phyloP scores from a whole-genome alignment of 73 alveolate species.

The Blepharisma japonicum region DNA sequence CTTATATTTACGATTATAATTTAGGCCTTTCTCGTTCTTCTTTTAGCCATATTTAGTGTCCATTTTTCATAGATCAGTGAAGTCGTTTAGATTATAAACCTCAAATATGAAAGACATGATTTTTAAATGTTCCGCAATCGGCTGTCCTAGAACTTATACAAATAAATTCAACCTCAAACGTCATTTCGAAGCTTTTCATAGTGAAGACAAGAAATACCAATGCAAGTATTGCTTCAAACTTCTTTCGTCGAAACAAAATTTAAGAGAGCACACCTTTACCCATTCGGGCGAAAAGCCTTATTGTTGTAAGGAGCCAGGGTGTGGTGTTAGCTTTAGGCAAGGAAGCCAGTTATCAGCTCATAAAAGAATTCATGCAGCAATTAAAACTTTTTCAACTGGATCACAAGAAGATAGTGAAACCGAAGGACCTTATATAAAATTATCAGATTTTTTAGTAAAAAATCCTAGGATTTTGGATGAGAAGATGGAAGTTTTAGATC shows the following conservation, averaged over 20 bases:
- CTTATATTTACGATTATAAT: no score
- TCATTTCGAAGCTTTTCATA: neutral
- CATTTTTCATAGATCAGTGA: no score
- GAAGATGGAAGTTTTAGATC: no score
- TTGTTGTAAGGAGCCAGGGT: neutral
- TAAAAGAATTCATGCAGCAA: neutral
- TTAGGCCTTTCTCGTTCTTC: no score
- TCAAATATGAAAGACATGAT: no score
- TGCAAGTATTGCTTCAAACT: neutral
- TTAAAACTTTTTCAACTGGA: no score
- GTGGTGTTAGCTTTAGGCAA: constrained; percentile 16
- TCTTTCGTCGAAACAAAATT: neutral
- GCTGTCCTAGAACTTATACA: neutral
- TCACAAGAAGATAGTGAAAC: neutral
- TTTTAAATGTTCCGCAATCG: no score
- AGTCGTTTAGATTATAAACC: no score
- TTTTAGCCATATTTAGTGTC: no score
- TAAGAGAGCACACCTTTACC: constrained; percentile 10
- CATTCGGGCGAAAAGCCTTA: neutral
- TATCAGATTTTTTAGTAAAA: no score
- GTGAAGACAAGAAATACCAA: neutral
- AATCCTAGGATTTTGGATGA: no score
- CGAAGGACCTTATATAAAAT: no score
- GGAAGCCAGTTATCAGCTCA: neutral
- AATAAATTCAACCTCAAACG: constrained; percentile 24